These are phyloP conservation scores for Aspergillus cavernicola DNA, from an alignment of 495 filamentous ascomycete genomes.

Conservation along the genomic window DNA sequence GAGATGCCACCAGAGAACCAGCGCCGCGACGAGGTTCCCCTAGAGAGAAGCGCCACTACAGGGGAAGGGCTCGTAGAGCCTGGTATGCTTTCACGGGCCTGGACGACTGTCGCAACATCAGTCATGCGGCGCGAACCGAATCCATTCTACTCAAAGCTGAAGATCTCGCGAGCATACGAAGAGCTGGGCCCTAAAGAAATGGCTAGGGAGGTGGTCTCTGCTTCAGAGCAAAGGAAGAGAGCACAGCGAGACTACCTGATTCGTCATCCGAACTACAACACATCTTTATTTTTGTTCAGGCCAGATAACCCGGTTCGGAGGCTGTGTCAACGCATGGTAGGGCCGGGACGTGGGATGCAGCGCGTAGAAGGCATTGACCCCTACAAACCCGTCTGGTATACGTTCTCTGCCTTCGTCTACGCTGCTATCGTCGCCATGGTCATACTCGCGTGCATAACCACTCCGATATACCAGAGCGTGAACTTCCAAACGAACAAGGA, in stretches of 20 bases:
- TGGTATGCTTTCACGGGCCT: constrained; percentile 53
- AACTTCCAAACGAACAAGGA: constrained; percentile 75
- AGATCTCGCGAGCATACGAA: constrained; percentile 68
- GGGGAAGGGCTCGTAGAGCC: constrained; percentile 40
- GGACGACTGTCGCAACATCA: constrained; percentile 49
- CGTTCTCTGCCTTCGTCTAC: constrained; percentile 92
- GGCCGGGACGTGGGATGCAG: constrained; percentile 81
- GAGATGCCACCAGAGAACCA: constrained; percentile 20
- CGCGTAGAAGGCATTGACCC: constrained; percentile 84
- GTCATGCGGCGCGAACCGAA: constrained; percentile 75
- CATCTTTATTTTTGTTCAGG: constrained; percentile 80
- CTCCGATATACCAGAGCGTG: constrained; percentile 84
- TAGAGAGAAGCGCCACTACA: constrained; percentile 20
- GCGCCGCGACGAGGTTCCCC: constrained; percentile 23
- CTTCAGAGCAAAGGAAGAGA: constrained; percentile 73
- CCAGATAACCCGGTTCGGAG: constrained; percentile 72
- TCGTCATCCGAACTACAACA: constrained; percentile 88
- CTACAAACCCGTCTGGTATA: constrained; percentile 83
- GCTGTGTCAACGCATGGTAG: constrained; percentile 86
- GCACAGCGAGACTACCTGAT: constrained; percentile 87
- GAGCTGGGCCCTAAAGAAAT: constrained; percentile 79
- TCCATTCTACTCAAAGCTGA: constrained; percentile 85
- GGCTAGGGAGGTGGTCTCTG: constrained; percentile 84
- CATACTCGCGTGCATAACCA: constrained; percentile 88
- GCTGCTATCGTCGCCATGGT: constrained; percentile 96